Evolutionary conservation across 805 yeast genomes (phyloP), one percentile per base, ranked within the genome.

Genomic region (Candida namnaoensis): DNA sequence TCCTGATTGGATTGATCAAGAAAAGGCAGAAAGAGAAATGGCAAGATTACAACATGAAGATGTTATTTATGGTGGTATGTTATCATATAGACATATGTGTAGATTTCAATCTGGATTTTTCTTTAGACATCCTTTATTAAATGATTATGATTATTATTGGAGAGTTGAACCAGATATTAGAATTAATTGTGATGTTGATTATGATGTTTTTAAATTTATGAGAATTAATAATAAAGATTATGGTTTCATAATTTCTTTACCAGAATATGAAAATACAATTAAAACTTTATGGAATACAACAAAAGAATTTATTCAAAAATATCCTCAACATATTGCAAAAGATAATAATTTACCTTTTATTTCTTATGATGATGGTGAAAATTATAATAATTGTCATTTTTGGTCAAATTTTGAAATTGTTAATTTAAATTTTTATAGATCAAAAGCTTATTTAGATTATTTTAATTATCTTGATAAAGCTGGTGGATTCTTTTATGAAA

Each of bases 331-430:
- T 30, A 41, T 73, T 10, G 57, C 62, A 43, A 46, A 60, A 36
- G 62, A 80, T 57, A 80, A 80, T 56, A 64, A 82, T 58, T 60
- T 80, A 68, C 71, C 74, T 30, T 84, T 83, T 64, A 63, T 84
- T 35, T 74, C 83, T 13, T 67, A 77, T 51, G 86, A 83, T 57
- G 61, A 65, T 19, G 93, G 91, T 42, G 74, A 74, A 44, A 60
- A 76, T 3, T 86, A 82, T 61, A 84, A 84, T 57, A 53, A 74
- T 55, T 86, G 95, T 58, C 95, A 86, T 59, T 86, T 82, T 62
- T 85, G 95, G 93, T 73, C 87, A 14, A 82, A 82, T 60, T 82
- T 82, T 47, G 88, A 82, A 63, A 69, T 84, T 44, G 93, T 85
- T 12, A 80, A 80, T 44, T 67, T 84, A 58, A 78, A 78, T 42